phyloP scores from a whole-genome alignment of 192 early-diverging fungal species.

The Umbelopsis ramanniana region DNA sequence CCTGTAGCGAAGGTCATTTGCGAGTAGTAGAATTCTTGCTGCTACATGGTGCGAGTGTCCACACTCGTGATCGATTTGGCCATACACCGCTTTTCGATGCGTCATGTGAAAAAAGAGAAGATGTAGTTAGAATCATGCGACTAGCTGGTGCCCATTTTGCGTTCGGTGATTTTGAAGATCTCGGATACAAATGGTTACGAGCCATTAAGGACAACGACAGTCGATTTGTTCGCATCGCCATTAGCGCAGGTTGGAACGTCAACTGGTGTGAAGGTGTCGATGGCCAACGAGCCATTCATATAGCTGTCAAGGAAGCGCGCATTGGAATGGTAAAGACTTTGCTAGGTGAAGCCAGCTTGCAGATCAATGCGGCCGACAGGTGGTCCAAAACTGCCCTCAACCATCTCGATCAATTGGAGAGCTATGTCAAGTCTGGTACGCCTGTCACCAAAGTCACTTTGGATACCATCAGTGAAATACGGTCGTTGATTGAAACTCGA shows the following conservation, averaged over 20 bases:
- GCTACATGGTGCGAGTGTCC: conserved; percentile 85
- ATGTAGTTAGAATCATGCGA: conserved; percentile 70
- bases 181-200: conserved; percentile 57
- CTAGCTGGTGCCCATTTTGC: conserved; percentile 90
- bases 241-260: conserved; percentile 69
- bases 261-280: conserved; percentile 65
- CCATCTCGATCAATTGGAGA: conserved; percentile 42
- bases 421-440: not conserved
- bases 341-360: conserved; percentile 48
- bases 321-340: conserved; percentile 48
- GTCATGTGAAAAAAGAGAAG: conserved; percentile 59
- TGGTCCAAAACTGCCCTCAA: conserved; percentile 62
- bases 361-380: conserved; percentile 51
- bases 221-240: conserved; percentile 53
- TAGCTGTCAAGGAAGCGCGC: conserved; percentile 58
- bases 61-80: conserved; percentile 84
- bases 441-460: not conserved
- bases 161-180: conserved; percentile 77
- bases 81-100: conserved; percentile 93
- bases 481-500: not conserved
- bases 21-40: conserved; percentile 78
- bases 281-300: conserved; percentile 69
- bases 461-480: not conserved
- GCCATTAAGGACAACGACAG: conserved; percentile 47
- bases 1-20: conserved; percentile 75